phyloP scores from a whole-genome alignment of 2,329 filamentous ascomycete genomes.

The Trichophaea hybrida region DNA sequence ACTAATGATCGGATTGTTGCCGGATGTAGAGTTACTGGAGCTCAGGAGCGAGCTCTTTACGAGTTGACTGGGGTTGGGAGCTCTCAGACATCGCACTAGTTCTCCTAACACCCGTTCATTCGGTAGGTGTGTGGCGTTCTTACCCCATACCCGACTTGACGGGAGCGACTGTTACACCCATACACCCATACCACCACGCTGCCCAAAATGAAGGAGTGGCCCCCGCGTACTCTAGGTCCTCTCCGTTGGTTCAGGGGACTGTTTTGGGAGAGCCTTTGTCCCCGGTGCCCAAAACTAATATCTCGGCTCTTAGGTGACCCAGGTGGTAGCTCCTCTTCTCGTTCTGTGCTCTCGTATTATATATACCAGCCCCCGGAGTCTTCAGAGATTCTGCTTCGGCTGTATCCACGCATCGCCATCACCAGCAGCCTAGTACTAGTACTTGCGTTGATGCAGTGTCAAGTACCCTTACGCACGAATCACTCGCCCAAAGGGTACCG shows the following conservation, averaged over 20 bases:
- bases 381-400: neutral
- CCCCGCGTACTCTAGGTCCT: neutral
- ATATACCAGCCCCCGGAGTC: neutral
- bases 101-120: neutral
- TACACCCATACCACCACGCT: neutral
- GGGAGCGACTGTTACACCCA: neutral
- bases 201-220: neutral
- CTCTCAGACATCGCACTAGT: neutral
- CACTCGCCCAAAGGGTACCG: neutral
- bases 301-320: neutral
- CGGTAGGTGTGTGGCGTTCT: neutral
- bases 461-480: neutral
- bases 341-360: neutral
- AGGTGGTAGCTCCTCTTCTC: neutral
- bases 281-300: neutral
- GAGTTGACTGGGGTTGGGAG: neutral
- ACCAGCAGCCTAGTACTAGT: no score
- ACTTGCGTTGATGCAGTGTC: no score
- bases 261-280: neutral
- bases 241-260: neutral
- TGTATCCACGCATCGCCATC: neutral
- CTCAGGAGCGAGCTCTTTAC: neutral
- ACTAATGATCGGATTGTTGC: neutral
- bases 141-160: conserved; percentile 1
- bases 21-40: neutral